A percentile compares a stretch with the other conserved stretches of the same genome.
phyloP scores from a whole-genome alignment of 2,329 filamentous ascomycete genomes.

The Pyrenophora teres region DNA sequence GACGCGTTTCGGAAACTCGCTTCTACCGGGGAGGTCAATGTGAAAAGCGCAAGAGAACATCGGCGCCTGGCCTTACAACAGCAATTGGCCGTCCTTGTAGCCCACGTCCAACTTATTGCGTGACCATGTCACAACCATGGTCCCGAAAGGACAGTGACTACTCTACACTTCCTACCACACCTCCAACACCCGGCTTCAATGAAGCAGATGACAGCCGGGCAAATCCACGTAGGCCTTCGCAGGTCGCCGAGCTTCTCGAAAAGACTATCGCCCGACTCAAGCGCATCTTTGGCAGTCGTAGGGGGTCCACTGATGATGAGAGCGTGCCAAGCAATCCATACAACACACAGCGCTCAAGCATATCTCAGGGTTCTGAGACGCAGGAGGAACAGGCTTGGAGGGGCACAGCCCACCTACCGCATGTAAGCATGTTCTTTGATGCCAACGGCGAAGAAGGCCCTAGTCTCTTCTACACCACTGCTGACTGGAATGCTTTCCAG shows the following conservation, averaged over 20 bases:
- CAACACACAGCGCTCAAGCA: neutral
- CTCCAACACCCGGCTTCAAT: neutral
- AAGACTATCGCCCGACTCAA: slow-evolving; percentile 2
- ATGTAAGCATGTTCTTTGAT: slow-evolving; percentile 10
- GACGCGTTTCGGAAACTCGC: slow-evolving; percentile 4
- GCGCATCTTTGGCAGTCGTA: slow-evolving; percentile 7
- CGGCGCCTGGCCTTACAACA: neutral
- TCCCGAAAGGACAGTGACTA: slow-evolving; percentile 1
- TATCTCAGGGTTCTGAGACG: neutral
- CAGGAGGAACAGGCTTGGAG: neutral
- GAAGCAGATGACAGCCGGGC: neutral
- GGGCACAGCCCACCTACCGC: slow-evolving; percentile 3
- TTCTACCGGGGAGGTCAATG: slow-evolving; percentile 1
- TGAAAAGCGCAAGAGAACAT: slow-evolving; percentile 4
- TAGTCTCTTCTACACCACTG: slow-evolving; percentile 11
- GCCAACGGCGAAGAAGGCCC: slow-evolving; percentile 8
- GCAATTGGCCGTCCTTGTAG: neutral
- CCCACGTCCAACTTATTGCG: neutral
- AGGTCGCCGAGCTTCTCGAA: slow-evolving; percentile 8
- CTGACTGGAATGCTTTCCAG: slow-evolving; percentile 11
- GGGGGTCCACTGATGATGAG: slow-evolving; percentile 2
- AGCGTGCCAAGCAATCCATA: neutral
- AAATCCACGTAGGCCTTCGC: slow-evolving; percentile 1
- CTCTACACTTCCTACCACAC: slow-evolving; percentile 2
- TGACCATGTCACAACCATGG: slow-evolving; percentile 1